Evolutionary conservation across 768 basidiomycete species (phyloP), one percentile per base, ranked within the genome.

Genomic region (Cubamyces sp.): DNA sequence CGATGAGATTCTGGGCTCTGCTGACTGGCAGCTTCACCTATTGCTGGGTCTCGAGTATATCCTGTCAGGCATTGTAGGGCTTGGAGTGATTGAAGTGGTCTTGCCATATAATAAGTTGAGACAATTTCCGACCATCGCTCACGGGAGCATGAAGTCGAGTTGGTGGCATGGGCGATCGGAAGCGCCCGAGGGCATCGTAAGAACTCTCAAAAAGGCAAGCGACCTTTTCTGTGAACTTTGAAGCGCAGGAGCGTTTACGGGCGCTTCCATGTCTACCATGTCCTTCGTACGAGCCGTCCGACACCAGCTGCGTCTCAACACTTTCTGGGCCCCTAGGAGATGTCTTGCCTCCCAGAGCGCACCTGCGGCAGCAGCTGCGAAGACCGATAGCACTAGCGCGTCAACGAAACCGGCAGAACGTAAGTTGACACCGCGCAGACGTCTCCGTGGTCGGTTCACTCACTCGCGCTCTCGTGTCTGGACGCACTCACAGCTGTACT

Each of bases 201-300:
- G 5, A 1, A 11, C 9, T 7, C 42, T 40, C 46, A 48, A 50
- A 50, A 40, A n/a, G 48, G 54, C 54, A 56, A 42, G 16, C 34
- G 47, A 42, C 54, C 19, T 50, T 56, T 50, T 26, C 23, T 26
- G 46, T 54, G 28, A 25, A 54, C 23, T 26, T 37, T 54, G 28
- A 25, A 54, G 45, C 4, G 54, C 37, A 48, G 47, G 47, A 25
- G 21, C 39, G 45, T 11, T 55, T 21, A 41, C 37, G 54, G 51
- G 43, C 53, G 54, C 42, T 23, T 59, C 49, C 43, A 56, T 53
- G 62, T 64, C 62, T 61, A 60, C 66, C 60, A 72, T 72, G 71
- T 70, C 69, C 59, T 63, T 70, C 66, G 66, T 69, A 53, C 68
- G 61, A 49, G 60, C 60, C 50, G 42, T 70, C 48, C 66, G 66